phyloP scores from a whole-genome alignment of 495 filamentous ascomycete species.

The Penicillium maclennaniae region DNA sequence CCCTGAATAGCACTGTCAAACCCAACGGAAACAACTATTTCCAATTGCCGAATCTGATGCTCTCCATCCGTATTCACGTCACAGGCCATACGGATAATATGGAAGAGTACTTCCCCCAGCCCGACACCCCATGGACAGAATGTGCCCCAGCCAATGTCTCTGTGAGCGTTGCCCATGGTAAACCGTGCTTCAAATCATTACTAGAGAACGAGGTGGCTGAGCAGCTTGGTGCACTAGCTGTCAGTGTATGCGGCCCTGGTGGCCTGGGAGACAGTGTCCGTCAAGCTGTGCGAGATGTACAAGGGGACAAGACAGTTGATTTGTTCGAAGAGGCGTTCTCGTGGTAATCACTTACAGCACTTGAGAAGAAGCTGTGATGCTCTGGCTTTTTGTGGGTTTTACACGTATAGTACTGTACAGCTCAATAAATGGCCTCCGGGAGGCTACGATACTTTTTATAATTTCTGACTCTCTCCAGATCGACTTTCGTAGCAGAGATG shows the following conservation, averaged over 20 bases:
- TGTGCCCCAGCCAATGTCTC: conserved; percentile 27
- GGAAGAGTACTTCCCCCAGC: conserved; percentile 26
- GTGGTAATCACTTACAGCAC: conserved; percentile 28
- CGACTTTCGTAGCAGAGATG: neutral
- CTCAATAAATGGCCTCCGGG: conserved; percentile 1
- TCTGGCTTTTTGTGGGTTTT: neutral
- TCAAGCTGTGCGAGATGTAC: conserved; percentile 32
- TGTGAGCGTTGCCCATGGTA: conserved; percentile 29
- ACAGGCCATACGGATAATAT: conserved; percentile 25
- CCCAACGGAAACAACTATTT: conserved; percentile 30
- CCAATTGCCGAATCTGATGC: conserved; percentile 27
- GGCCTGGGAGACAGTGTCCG: conserved; percentile 44
- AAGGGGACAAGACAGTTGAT: conserved; percentile 35
- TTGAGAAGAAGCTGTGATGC: neutral
- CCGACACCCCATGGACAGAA: conserved; percentile 32
- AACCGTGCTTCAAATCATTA: conserved; percentile 32
- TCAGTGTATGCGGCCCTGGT: conserved; percentile 45
- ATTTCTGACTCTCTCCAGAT: neutral
- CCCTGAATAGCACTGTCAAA: conserved; percentile 18
- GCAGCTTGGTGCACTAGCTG: conserved; percentile 43
- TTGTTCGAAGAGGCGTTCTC: conserved; percentile 44
- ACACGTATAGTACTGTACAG: neutral
- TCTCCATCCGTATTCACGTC: conserved; percentile 36
- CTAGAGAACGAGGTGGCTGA: conserved; percentile 33
- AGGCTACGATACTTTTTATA: neutral